Base-by-base conservation (phyloP, 768 basidiomycete species). In the Xerocomus brunneocitrinus region DNA sequence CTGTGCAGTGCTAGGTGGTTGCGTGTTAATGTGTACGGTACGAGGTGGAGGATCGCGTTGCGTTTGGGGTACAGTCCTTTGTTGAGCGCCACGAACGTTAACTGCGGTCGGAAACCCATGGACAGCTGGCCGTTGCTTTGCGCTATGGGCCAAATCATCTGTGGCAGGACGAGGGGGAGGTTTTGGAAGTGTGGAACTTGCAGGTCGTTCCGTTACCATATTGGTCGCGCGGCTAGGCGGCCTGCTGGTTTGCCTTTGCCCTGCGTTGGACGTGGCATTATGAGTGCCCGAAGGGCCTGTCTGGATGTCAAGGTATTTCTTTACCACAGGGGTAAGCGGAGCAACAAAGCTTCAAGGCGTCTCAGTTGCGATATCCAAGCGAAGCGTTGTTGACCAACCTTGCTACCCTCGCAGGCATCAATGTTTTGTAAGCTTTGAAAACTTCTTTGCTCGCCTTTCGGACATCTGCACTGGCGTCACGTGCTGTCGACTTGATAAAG, bases 381-480 rank as follows among this genome's bases (percentile, higher is more conserved):
- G 30, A 30, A 30, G 14, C 12, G 10, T 49, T 8, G 16, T 52
- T 22, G 5, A 67, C 77, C 10, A 62, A 91, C 91, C 71, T 79
- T 27, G 84, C 81, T 4, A 92, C 77, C 42, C 90, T 76, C 22
- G 68, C 66, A 4, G 91, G 90, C 42, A 91, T 74, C 30, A 91
- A 67, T 3, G 82, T 69, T 56, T 82, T 83, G 67, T 92, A 93
- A 0, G 83, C 85, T 53, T 84, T 87, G 62, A 89, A 94, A 4
- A 92, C 72, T 59, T 84, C 78, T 62, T 82, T 80, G 55, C 82
- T 80, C 8, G 81, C 67, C 64, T 82, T 87, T 58, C 91, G 76
- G 28, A 91, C 79, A 46, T 91, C 90, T 25, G 84, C 83, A 62
- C 78, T 87, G 5, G 88, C 80, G 67, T 94, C 91, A 28, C 80